phyloP scores from a whole-genome alignment of 1,139 yeast genomes.

The Diutina rugosa region DNA sequence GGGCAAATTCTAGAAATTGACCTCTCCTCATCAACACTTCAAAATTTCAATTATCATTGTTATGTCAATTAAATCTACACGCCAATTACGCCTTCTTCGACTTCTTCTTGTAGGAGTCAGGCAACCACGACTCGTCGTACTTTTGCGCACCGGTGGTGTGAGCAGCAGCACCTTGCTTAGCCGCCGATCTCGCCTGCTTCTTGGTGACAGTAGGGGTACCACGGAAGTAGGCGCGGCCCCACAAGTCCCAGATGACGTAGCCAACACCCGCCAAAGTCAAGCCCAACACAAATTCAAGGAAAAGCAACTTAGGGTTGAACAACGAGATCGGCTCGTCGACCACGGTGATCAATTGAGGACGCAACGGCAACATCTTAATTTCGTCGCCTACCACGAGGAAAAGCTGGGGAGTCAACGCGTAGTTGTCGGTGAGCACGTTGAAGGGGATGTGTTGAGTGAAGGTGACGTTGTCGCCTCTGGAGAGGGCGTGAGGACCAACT shows the following conservation, averaged over 20 bases:
- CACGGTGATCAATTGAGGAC: conserved; percentile 45
- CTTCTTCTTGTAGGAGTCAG: background rate
- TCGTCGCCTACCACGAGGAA: conserved; percentile 40
- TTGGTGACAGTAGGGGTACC: conserved; percentile 22
- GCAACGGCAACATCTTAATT: conserved; percentile 44
- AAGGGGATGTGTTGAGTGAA: conserved; percentile 46
- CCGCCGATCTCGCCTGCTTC: conserved; percentile 7
- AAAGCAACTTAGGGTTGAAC: conserved; percentile 60
- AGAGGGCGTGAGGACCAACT: conserved; percentile 48
- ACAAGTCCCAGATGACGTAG: conserved; percentile 32
- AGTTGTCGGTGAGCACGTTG: conserved; percentile 44
- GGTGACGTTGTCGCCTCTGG: conserved; percentile 31
- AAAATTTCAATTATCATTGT: background rate
- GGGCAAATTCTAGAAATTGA: too few species aligned
- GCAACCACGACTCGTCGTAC: background rate
- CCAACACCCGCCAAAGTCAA: conserved; percentile 37
- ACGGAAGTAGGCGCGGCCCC: conserved; percentile 29
- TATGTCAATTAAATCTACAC: background rate
- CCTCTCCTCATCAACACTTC: too few species aligned
- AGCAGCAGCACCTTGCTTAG: conserved; percentile 13
- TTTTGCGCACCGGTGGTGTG: conserved; percentile 12
- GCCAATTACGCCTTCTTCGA: background rate
- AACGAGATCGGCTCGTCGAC: conserved; percentile 57
- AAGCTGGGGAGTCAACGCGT: conserved; percentile 48
- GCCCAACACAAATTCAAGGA: conserved; percentile 43